Conservation (phyloP, 148 eudicot genomes). For the Bassia scoparia region DNA sequence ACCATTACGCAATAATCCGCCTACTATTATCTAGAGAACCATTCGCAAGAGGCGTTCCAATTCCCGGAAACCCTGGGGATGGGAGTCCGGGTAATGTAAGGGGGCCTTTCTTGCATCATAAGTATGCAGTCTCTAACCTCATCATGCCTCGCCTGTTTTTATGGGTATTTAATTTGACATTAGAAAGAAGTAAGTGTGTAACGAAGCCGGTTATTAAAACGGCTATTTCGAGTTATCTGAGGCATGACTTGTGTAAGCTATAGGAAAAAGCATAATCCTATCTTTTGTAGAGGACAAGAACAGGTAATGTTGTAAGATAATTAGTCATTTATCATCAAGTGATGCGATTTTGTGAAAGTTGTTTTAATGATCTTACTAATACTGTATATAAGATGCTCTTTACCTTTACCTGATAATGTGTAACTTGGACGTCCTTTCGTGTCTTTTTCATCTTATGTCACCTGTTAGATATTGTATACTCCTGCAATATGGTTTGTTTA, state of each 20-base stretch:
- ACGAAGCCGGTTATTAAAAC: background rate
- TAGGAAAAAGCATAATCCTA: background rate
- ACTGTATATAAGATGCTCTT: background rate
- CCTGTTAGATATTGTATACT: background rate
- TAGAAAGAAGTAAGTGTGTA: constrained; percentile 1
- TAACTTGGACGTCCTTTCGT: constrained; percentile 7
- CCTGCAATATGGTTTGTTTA: constrained; percentile 8
- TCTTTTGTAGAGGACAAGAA: background rate
- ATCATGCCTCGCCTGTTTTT: background rate
- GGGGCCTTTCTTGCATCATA: constrained; percentile 25
- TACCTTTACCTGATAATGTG: background rate
- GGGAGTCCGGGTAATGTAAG: constrained; percentile 12
- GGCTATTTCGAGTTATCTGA: background rate
- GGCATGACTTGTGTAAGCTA: background rate
- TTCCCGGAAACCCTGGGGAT: constrained; percentile 29
- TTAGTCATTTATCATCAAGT: background rate
- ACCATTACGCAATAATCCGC: constrained; percentile 5
- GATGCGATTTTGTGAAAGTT: background rate
- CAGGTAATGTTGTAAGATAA: background rate
- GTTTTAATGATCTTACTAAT: background rate
- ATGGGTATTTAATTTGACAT: constrained; percentile 1
- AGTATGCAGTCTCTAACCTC: constrained; percentile 23
- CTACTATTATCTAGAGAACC: constrained; percentile 21
- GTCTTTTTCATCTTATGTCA: constrained; percentile 24
- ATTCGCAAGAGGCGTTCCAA: constrained; percentile 28